Base-by-base conservation (phyloP, 2,329 filamentous ascomycete genomes). In the Karstenula rhodostoma region DNA sequence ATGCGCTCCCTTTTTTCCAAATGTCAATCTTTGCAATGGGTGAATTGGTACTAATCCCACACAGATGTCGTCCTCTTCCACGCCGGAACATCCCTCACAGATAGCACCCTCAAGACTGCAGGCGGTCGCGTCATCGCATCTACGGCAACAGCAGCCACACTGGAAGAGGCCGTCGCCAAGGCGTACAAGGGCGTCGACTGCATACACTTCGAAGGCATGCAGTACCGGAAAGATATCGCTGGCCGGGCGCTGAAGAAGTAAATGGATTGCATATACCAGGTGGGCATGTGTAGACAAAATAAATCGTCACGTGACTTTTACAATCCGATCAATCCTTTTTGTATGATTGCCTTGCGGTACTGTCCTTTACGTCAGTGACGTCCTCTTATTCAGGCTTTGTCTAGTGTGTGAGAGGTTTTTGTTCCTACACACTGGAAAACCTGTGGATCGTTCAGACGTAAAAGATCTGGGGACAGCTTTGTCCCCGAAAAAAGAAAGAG, bases 61-160 rank as follows among this genome's bases (percentile, higher is more conserved):
- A 47, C 19, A 83, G 62, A 90, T 86, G 63, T 88, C 3, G 75
- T 90, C 63, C 87, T 97, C 63, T 99, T 99, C 87, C 95, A 99
- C 75, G 95, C 95, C 5, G 95, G 95, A 29, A 99, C 95, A 2
- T 85, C 85, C 42, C 82, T 86, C 10, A 81, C 82, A 22, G 85
- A 87, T 37, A 82, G 80, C 19, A 83, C 88, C 63, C 83, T 98
- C 22, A 85, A 89, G 72, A 94, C 93, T 0, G 86, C 90, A 0
- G 95, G 95, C 49, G 95, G 95, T 0, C 89, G 95, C 59, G 95
- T 99, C 35, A 97, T 99, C 73, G 94, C 94, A 17, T 89, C 93
- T n/a, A 96, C 92, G 40, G 91, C 94, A 1, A 90, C 89, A 1
- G 90, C 88, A 0, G 84, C 85, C 0, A 91, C 89, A 13, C 86